phyloP scores from a whole-genome alignment of 306 rosid genomes.

The Dalbergia cultrata region DNA sequence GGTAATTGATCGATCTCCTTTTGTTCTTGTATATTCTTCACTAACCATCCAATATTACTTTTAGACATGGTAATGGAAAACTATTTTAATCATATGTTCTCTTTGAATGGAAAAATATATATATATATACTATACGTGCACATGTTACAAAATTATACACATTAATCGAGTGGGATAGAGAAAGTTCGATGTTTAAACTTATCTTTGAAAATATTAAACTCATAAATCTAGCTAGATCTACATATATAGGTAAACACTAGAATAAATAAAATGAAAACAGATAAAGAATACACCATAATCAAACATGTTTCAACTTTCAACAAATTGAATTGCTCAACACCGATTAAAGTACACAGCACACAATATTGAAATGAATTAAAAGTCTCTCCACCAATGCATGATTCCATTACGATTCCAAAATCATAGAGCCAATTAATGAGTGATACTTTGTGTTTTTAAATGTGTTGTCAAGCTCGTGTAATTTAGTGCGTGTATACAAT shows the following conservation, averaged over 20 bases:
- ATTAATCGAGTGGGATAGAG: neutral
- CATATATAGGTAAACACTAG: neutral
- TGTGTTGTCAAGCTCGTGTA: too few species aligned
- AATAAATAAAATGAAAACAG: neutral
- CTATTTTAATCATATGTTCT: neutral
- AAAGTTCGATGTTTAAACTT: too few species aligned
- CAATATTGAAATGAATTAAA: neutral
- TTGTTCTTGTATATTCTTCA: slow-evolving; percentile 17
- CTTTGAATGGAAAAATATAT: neutral
- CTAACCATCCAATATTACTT: neutral
- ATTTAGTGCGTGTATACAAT: neutral
- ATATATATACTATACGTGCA: neutral
- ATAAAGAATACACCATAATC: neutral
- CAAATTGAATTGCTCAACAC: neutral
- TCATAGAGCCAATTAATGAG: slow-evolving; percentile 10
- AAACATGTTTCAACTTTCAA: neutral
- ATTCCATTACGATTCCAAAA: slow-evolving; percentile 30
- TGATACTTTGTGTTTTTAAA: neutral
- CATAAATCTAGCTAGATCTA: neutral
- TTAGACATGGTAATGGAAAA: neutral
- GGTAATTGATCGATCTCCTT: neutral
- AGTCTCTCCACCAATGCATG: neutral
- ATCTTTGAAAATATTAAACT: neutral
- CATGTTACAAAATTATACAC: too few species aligned
- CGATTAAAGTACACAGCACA: neutral